phyloP scores from a whole-genome alignment of 176 grass and related monocot genomes.

The Oryza rufipogon region DNA sequence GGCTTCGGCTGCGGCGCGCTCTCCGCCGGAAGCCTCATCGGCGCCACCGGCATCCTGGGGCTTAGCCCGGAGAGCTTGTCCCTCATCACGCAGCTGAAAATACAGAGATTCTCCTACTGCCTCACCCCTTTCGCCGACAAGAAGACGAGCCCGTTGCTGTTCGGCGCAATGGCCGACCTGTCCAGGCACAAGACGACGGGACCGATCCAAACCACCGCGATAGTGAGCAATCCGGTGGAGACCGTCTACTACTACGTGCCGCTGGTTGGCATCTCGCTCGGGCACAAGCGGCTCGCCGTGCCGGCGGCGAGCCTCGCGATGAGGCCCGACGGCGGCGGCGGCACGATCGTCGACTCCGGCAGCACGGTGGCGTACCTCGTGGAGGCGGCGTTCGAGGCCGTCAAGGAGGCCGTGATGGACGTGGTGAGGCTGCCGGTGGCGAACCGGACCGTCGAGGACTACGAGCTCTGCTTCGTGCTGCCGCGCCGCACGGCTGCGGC shows the following conservation, averaged over 20 bases:
- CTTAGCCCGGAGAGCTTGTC: slow-evolving; percentile 42
- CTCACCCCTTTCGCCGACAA: slow-evolving; percentile 34
- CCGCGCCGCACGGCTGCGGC: background rate
- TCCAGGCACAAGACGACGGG: slow-evolving; percentile 28
- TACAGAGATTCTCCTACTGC: slow-evolving; percentile 45
- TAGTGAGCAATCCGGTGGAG: slow-evolving; percentile 16
- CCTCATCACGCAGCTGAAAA: slow-evolving; percentile 12
- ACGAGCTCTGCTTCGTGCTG: slow-evolving; percentile 58
- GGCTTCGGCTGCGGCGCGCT: slow-evolving; percentile 47
- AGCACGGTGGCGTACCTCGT: slow-evolving; percentile 45
- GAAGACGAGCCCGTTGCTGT: slow-evolving; percentile 33
- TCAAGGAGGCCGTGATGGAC: slow-evolving; percentile 34
- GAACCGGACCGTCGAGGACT: slow-evolving; percentile 22
- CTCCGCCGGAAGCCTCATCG: background rate
- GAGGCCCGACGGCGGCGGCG: slow-evolving; percentile 47
- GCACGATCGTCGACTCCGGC: slow-evolving; percentile 54
- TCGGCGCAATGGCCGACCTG: slow-evolving; percentile 45
- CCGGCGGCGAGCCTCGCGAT: slow-evolving; percentile 23
- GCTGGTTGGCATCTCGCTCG: slow-evolving; percentile 25
- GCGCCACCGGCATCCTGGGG: slow-evolving; percentile 38
- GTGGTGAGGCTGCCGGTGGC: background rate
- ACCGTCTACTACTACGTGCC: slow-evolving; percentile 44
- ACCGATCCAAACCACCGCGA: slow-evolving; percentile 25
- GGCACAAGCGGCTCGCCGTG: slow-evolving; percentile 21
- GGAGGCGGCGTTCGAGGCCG: slow-evolving; percentile 40